A percentile compares a stretch with the other conserved stretches of the same genome.
Conservation (phyloP, 768 basidiomycete species). For the Kondoa malvinella region DNA sequence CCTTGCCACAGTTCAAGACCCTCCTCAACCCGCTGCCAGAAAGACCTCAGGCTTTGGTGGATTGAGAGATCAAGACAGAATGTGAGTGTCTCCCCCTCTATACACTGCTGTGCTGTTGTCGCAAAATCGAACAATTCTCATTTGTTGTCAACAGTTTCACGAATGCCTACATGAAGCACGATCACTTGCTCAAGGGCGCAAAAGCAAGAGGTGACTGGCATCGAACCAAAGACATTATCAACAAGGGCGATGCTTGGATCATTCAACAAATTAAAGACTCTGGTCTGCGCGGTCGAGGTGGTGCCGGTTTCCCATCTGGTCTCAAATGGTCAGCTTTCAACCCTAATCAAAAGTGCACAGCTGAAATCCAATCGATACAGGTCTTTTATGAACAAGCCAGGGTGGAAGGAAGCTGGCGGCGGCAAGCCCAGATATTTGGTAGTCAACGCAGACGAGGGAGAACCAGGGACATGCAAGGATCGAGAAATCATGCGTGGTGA, state of each 20-base stretch:
- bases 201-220: conserved; percentile 91
- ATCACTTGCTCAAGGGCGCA: conserved; percentile 85
- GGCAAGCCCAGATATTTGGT: conserved; percentile 76
- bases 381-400: conserved; percentile 98
- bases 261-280: conserved; percentile 92
- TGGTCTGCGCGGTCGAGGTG: conserved; percentile 84
- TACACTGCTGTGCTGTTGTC: background rate
- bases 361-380: background rate
- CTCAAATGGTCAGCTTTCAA: conserved; percentile 66
- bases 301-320: conserved; percentile 90
- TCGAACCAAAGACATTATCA: conserved; percentile 82
- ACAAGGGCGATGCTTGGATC: conserved; percentile 92
- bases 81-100: background rate
- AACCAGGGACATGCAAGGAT: conserved; percentile 98
- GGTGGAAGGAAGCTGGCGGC: conserved; percentile 70
- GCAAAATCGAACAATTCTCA: background rate
- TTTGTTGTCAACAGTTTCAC: background rate
- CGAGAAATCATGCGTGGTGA: conserved; percentile 95
- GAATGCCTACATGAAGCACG: conserved; percentile 63
- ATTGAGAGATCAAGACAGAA: background rate
- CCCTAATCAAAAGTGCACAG: background rate
- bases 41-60: background rate
- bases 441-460: conserved; percentile 95
- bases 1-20: background rate
- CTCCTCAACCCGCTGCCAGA: background rate